Conservation (phyloP, 345 rosid species). For the Salix koriyanagi region DNA sequence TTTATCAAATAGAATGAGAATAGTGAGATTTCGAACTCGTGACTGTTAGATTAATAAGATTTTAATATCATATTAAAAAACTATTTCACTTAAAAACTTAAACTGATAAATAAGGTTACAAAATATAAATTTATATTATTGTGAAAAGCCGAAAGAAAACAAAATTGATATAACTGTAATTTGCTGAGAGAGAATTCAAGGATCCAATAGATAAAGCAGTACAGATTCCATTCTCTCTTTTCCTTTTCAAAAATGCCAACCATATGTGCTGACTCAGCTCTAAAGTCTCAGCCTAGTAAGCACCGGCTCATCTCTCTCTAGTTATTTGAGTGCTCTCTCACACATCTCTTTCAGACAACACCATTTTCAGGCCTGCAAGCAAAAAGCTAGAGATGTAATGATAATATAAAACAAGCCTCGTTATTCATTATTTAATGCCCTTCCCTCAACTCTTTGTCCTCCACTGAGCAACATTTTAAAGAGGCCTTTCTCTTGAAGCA, state of each 20-base stretch:
- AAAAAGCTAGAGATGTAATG: conserved; percentile 20
- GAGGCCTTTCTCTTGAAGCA: not conserved
- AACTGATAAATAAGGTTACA: fast-evolving
- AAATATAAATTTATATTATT: no score
- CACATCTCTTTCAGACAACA: conserved; percentile 24
- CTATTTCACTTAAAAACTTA: no score
- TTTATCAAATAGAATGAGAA: no score
- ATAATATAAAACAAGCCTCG: conserved; percentile 17
- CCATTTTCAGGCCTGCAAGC: conserved; percentile 33
- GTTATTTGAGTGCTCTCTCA: conserved; percentile 1
- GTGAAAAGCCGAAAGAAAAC: not conserved
- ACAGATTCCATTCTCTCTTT: conserved; percentile 4
- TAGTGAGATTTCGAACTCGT: no score
- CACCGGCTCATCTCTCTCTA: not conserved
- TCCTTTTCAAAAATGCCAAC: conserved; percentile 9
- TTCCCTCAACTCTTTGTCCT: conserved; percentile 21
- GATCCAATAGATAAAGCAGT: not conserved
- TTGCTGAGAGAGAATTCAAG: not conserved
- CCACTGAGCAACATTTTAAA: conserved; percentile 15
- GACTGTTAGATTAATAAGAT: fast-evolving
- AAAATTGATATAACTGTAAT: not conserved
- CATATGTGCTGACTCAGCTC: conserved; percentile 24
- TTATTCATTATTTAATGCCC: conserved; percentile 15
- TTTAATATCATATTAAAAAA: no score
- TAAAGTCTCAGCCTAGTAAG: not conserved